Conservation (phyloP, 2,329 filamentous ascomycete species). For the Orbilia ellipsospora region DNA sequence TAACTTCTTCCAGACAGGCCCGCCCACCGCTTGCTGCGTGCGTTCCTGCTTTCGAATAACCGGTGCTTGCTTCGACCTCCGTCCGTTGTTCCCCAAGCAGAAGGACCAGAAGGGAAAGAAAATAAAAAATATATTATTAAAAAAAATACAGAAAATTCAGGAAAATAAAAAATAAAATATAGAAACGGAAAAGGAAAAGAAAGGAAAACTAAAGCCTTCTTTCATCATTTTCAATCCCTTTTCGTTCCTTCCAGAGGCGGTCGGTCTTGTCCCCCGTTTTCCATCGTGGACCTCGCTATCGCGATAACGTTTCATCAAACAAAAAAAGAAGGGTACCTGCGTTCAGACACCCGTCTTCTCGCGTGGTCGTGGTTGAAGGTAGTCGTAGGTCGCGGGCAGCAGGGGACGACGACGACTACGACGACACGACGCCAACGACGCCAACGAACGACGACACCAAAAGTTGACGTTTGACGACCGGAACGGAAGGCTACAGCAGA, state of each 20-base stretch:
- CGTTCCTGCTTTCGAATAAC: conserved; percentile 27
- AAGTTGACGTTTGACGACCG: too few relatives aligned
- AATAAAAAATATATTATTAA: background rate
- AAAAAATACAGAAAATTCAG: background rate
- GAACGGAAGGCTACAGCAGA: conserved; percentile 50
- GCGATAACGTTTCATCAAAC: conserved; percentile 50
- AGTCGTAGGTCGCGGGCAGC: conserved; percentile 6
- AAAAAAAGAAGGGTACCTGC: conserved; percentile 41
- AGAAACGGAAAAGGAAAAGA: conserved; percentile 9
- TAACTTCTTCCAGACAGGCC: conserved; percentile 51
- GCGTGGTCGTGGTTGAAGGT: conserved; percentile 31
- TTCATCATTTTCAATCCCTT: conserved; percentile 13
- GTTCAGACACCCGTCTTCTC: conserved; percentile 19
- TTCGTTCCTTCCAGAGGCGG: conserved; percentile 1
- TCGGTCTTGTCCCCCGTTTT: conserved; percentile 9
- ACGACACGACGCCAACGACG: too few relatives aligned
- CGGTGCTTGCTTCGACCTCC: conserved; percentile 25
- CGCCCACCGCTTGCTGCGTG: conserved; percentile 15
- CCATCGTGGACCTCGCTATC: conserved; percentile 46
- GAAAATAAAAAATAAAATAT: conserved; percentile 18
- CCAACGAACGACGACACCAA: too few relatives aligned
- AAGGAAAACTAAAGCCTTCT: conserved; percentile 14
- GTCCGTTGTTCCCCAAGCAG: background rate
- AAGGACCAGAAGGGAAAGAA: conserved; percentile 20
- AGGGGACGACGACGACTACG: conserved; percentile 33